phyloP scores from a whole-genome alignment of 306 rosid species.

The Crataegus laevigata region DNA sequence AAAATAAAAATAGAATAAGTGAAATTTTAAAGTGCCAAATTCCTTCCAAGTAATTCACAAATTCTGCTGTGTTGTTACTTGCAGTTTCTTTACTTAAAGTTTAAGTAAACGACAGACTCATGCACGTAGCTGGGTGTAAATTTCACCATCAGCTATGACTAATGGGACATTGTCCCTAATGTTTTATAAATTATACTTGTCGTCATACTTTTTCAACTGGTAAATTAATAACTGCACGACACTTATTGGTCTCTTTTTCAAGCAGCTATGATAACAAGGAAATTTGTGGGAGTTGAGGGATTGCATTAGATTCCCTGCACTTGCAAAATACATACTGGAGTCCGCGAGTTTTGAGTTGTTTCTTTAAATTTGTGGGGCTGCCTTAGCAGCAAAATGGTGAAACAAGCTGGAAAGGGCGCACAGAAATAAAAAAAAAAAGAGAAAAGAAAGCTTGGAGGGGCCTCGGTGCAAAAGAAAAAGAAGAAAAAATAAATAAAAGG shows the following conservation, averaged over 20 bases:
- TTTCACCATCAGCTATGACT: neutral
- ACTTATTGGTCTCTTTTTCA: slow-evolving; percentile 16
- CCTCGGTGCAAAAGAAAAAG: too few species aligned
- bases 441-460: too few species aligned
- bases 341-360: too few species aligned
- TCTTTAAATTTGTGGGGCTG: too few species aligned
- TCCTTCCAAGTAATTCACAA: too few species aligned
- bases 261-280: slow-evolving; percentile 96
- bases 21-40: too few species aligned
- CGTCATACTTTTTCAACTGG: neutral
- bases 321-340: too few species aligned
- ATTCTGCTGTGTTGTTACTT: neutral
- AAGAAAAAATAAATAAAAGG: too few species aligned
- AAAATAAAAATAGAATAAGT: too few species aligned
- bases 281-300: slow-evolving; percentile 92
- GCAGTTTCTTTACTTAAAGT: neutral
- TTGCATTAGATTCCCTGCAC: slow-evolving; percentile 74
- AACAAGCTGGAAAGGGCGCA: too few species aligned
- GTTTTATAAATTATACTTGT: neutral
- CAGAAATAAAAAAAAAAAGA: too few species aligned
- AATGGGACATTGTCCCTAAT: neutral
- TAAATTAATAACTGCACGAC: slow-evolving; percentile 1
- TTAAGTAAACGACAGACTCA: neutral
- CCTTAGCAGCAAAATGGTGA: too few species aligned
- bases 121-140: neutral